These are phyloP conservation scores for Colletotrichum somersetense DNA, from an alignment of 2,329 filamentous ascomycete genomes.

Conservation along the genomic window DNA sequence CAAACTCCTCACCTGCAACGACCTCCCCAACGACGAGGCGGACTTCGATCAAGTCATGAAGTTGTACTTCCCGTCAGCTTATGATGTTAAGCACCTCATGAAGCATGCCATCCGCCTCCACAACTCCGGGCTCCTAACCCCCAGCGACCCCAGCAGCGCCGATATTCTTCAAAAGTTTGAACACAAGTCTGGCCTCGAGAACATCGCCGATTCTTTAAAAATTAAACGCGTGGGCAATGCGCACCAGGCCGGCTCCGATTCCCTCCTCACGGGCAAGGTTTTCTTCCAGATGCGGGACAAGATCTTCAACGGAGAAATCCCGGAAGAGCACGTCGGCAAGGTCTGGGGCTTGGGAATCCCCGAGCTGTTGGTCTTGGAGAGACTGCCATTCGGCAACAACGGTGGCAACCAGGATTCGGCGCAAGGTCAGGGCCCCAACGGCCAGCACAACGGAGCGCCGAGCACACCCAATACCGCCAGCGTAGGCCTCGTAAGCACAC, in stretches of 20 bases:
- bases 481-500: conserved; percentile 62
- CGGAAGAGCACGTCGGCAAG: conserved; percentile 86
- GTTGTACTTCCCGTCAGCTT: conserved; percentile 92
- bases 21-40: conserved; percentile 88
- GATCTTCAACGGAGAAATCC: conserved; percentile 86
- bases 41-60: conserved; percentile 91
- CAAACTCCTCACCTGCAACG: conserved; percentile 87
- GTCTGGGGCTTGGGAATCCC: conserved; percentile 92
- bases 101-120: conserved; percentile 84
- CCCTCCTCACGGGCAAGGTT: conserved; percentile 90
- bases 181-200: conserved; percentile 91
- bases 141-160: conserved; percentile 72
- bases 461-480: conserved; percentile 78
- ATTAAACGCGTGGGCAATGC: conserved; percentile 88
- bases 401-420: conserved; percentile 51
- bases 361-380: conserved; percentile 62
- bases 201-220: conserved; percentile 92
- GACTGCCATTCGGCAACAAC: conserved; percentile 50
- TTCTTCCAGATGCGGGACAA: conserved; percentile 94
- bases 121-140: conserved; percentile 72
- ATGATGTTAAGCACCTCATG: conserved; percentile 98
- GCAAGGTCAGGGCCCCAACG: conserved; percentile 52
- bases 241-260: conserved; percentile 95
- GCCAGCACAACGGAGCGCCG: conserved; percentile 62
- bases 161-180: conserved; percentile 88